phyloP scores from a whole-genome alignment of 352 stramenopile species.

The Pythium monospermum region DNA sequence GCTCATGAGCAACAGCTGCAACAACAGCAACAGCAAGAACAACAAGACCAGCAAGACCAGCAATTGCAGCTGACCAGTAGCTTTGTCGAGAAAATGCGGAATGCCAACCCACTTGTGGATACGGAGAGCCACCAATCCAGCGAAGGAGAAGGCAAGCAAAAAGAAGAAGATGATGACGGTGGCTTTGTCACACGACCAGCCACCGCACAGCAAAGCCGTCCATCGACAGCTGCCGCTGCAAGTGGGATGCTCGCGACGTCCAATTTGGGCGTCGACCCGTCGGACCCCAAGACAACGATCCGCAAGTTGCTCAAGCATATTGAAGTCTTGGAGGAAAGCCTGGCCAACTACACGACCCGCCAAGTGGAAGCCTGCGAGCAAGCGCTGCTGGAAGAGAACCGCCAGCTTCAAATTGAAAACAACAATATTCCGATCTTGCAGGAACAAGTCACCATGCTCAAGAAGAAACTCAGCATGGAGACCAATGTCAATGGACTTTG shows the following conservation, averaged over 20 bases:
- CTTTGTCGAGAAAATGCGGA: slow-evolving; percentile 63
- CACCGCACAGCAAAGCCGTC: too few relatives aligned
- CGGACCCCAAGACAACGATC: slow-evolving; percentile 75
- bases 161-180: too few relatives aligned
- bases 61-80: slow-evolving; percentile 14
- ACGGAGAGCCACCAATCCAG: background rate
- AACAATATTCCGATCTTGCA: slow-evolving; percentile 84
- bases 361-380: slow-evolving; percentile 44
- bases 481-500: background rate
- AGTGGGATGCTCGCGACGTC: slow-evolving; percentile 26
- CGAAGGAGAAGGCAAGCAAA: too few relatives aligned
- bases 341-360: slow-evolving; percentile 49
- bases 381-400: slow-evolving; percentile 56
- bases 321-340: slow-evolving; percentile 65
- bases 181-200: too few relatives aligned
- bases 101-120: slow-evolving; percentile 30
- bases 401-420: slow-evolving; percentile 68
- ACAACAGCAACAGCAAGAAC: slow-evolving; percentile 2
- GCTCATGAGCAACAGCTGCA: slow-evolving; percentile 7
- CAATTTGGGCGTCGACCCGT: slow-evolving; percentile 68
- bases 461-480: slow-evolving; percentile 36
- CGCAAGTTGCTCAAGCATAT: slow-evolving; percentile 83
- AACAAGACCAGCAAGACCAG: slow-evolving; percentile 7
- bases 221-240: slow-evolving; percentile 19
- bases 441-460: slow-evolving; percentile 59